A percentile compares a stretch with the other conserved stretches of the same genome.
Conservation (phyloP, 805 yeast species). For the Ogataea siamensis region DNA sequence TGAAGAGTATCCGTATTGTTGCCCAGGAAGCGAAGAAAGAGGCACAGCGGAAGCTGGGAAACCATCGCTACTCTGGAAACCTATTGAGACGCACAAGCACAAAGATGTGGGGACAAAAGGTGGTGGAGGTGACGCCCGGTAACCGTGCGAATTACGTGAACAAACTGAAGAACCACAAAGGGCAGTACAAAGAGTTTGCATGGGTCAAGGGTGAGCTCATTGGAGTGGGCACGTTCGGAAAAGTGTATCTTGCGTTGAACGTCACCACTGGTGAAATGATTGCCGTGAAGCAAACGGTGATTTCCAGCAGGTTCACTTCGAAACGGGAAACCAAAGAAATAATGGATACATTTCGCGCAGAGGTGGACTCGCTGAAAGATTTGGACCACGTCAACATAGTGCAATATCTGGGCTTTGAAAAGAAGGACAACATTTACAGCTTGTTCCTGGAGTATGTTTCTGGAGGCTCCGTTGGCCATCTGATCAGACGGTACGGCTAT, state of each 20-base stretch:
- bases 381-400: constrained; percentile 92
- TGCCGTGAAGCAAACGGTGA: constrained; percentile 93
- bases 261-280: constrained; percentile 98
- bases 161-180: constrained; percentile 60
- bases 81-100: constrained; percentile 76
- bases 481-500: constrained; percentile 77
- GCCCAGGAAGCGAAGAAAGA: constrained; percentile 86
- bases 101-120: constrained; percentile 96
- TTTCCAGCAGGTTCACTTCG: constrained; percentile 44
- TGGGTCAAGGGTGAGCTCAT: constrained; percentile 98
- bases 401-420: constrained; percentile 93
- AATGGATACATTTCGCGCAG: constrained; percentile 80
- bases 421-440: constrained; percentile 69
- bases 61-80: constrained; percentile 17
- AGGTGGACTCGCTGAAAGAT: constrained; percentile 91
- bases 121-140: constrained; percentile 82
- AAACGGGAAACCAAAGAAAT: constrained; percentile 54
- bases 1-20: constrained; percentile 89
- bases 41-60: constrained; percentile 37
- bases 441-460: constrained; percentile 94
- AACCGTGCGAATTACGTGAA: constrained; percentile 61
- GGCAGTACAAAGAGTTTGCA: constrained; percentile 79
- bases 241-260: constrained; percentile 86
- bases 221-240: constrained; percentile 96
- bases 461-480: constrained; percentile 92